Percentiles rank a stretch among this genome's conserved stretches.
Conservation (phyloP, 2,329 filamentous ascomycete species). For the Trichoderma aggressivum region DNA sequence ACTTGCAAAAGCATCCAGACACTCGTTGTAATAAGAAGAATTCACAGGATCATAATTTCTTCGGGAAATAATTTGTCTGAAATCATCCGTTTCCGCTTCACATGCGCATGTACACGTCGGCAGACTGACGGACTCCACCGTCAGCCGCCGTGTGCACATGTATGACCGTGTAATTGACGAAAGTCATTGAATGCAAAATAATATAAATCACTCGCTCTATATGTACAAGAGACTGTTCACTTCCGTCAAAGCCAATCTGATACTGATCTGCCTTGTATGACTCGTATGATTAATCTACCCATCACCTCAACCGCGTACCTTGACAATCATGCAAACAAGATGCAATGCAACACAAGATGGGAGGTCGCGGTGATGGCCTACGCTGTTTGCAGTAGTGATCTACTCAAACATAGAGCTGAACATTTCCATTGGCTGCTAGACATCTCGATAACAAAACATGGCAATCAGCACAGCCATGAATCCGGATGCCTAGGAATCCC, state of each 20-base stretch:
- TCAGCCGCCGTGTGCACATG: no score
- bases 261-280: background rate
- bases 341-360: background rate
- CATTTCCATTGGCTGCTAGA: background rate
- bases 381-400: background rate
- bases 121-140: background rate
- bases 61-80: rapidly evolving
- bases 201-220: rapidly evolving
- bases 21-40: background rate
- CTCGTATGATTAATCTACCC: background rate
- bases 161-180: background rate
- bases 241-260: background rate
- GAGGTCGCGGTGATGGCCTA: background rate
- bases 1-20: background rate
- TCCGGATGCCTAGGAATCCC: background rate
- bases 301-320: background rate
- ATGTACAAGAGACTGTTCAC: background rate
- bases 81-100: no score
- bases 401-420: background rate
- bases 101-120: no score
- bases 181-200: background rate
- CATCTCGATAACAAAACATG: background rate
- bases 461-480: background rate
- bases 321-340: background rate
- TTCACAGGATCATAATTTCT: rapidly evolving